Conservation (phyloP, 768 basidiomycete species). For the Suillus tomentosus region DNA sequence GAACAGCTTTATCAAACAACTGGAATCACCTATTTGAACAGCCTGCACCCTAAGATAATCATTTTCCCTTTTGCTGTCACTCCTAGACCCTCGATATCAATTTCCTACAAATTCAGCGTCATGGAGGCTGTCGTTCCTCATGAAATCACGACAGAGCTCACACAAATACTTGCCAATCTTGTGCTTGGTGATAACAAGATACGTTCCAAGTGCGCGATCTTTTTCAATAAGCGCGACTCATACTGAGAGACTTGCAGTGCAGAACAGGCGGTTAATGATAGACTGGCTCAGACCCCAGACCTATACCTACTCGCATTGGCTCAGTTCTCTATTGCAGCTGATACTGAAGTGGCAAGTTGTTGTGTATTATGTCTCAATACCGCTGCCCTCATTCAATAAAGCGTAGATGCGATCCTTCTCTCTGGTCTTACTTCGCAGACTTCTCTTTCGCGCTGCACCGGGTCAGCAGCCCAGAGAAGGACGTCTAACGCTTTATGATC, state of each 20-base stretch:
- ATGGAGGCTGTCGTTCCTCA: slow-evolving; percentile 45
- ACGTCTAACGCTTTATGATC: slow-evolving; percentile 74
- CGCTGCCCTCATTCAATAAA: slow-evolving; percentile 17
- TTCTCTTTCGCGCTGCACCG: slow-evolving; percentile 67
- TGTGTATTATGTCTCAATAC: slow-evolving; percentile 4
- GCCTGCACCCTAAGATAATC: neutral
- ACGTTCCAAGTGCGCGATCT: slow-evolving; percentile 55
- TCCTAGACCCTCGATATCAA: neutral
- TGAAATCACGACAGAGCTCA: slow-evolving; percentile 75
- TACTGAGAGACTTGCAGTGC: slow-evolving; percentile 47
- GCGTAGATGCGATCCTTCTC: slow-evolving; percentile 84
- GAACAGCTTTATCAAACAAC: neutral
- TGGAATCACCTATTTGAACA: slow-evolving; percentile 1
- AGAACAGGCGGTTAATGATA: slow-evolving; percentile 80
- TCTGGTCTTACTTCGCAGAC: slow-evolving; percentile 74
- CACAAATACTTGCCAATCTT: slow-evolving; percentile 83
- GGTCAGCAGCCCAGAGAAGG: slow-evolving; percentile 33
- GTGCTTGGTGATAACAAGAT: slow-evolving; percentile 85
- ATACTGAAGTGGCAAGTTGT: slow-evolving; percentile 73
- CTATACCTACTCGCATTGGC: slow-evolving; percentile 76
- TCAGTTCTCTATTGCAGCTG: slow-evolving; percentile 75
- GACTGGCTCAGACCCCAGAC: slow-evolving; percentile 76
- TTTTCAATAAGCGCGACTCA: neutral
- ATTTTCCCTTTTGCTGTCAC: neutral
- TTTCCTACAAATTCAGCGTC: neutral